Base-by-base conservation (phyloP, 1,284 basidiomycete genomes). In the Dichomitus squalens region DNA sequence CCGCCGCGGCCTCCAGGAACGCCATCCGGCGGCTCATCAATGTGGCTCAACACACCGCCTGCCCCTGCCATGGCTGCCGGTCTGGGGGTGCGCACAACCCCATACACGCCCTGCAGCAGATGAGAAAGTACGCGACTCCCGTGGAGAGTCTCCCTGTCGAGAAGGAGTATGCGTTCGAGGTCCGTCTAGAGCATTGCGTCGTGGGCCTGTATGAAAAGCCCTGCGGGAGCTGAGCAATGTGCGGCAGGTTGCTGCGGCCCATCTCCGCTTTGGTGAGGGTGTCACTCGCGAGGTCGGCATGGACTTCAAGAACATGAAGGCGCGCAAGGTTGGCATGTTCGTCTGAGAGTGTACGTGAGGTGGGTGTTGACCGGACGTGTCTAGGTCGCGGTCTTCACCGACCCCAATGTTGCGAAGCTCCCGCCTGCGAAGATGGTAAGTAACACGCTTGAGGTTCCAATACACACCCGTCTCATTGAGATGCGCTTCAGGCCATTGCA, bases 111-210 rank as follows among this genome's bases (percentile, higher is more conserved):
- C 70, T 86, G 36, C 83, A 76, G 65, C 87, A 89, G 69, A 74
- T 92, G 61, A 78, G 91, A 64, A 85, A 77, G 69, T 82, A 92
- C 62, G 95, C 95, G n/a, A 93, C 92, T 0, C 95, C 95, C 25
- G 87, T 93, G 12, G 84, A 93, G 53, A 68, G 74, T 2, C 67
- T 63, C 4, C 68, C 70, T 4, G 78, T 87, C 8, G 81, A 94
- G 73, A 94, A 90, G 70, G 96, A 98, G 75, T 98, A 98, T 72
- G 96, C 96, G 0, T 98, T 98, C 68, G 96, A 98, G 83, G 93
- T 90, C 65, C 55, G 75, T 70, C 8, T n/a, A 20, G 18, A 18
- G 11, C 41, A 18, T 49, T 9, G 7, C 16, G 9, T 25, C 4
- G 16, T 29, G n/a, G n/a, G n/a, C n/a, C 11, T 31, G 29, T 5